phyloP scores from a whole-genome alignment of 2,329 filamentous ascomycete genomes.

The Colletotrichum brevisporum region DNA sequence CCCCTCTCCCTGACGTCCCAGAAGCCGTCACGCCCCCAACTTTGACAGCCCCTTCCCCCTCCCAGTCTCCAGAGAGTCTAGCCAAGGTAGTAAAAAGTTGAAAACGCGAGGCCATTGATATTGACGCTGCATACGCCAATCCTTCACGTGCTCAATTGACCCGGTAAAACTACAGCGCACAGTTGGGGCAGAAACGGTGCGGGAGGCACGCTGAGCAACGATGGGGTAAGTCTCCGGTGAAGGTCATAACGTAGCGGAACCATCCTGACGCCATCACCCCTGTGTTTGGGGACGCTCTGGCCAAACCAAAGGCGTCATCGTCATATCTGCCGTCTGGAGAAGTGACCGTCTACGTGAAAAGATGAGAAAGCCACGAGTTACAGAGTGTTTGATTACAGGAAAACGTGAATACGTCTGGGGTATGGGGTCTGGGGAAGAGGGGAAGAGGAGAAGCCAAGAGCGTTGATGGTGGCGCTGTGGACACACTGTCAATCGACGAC shows the following conservation, averaged over 20 bases:
- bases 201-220: constrained; percentile 8
- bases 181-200: constrained; percentile 31
- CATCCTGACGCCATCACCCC: constrained; percentile 8
- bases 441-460: not conserved
- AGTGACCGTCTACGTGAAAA: constrained; percentile 5
- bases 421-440: constrained; percentile 24
- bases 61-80: constrained; percentile 4
- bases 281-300: constrained; percentile 27
- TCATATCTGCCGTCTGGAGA: not conserved
- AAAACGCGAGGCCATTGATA: constrained; percentile 10
- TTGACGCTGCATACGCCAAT: not conserved
- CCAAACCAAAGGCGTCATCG: not conserved
- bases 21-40: constrained; percentile 1
- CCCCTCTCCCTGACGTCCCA: not conserved
- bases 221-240: constrained; percentile 37
- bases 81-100: constrained; percentile 21
- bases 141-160: constrained; percentile 7
- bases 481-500: not conserved
- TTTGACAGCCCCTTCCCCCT: not conserved
- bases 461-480: no score
- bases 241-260: constrained; percentile 27
- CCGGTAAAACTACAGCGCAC: constrained; percentile 14
- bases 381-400: not conserved
- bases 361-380: no score
- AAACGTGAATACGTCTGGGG: constrained; percentile 26